Evolutionary conservation across 1,284 basidiomycete species (phyloP), one percentile per base, ranked within the genome.

Genomic region (Erythrobasidium hasegawianum): DNA sequence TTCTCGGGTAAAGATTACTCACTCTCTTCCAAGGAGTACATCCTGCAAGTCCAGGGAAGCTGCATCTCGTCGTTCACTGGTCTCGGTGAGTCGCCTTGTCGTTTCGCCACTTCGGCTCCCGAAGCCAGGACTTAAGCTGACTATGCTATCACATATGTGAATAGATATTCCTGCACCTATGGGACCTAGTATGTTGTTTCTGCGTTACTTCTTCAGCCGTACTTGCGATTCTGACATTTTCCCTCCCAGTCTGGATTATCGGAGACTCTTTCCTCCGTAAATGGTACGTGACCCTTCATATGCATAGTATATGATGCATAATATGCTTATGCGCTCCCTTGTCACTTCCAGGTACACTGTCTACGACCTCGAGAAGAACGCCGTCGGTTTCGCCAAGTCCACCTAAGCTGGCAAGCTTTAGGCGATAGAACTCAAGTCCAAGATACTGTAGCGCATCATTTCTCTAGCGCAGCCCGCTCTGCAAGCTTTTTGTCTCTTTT

Each of bases 41-140:
- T 96, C 72, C 83, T 97, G 71, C 83, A 90, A 73, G 84, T 90
- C 8, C 86, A 88, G 77, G 92, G 90, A 47, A 90, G 90, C 39
- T 99, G 96, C 78, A 89, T 98, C 72, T 96, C 91, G 27, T 82
- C 93, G 18, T 98, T 99, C 83, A 90, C 86, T 60, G 90, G 89
- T 41, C 80, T 97, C 79, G 93, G 97, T 77, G 88, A 59, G 56
- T 57, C 62, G 26, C 18, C 16, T 41, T 13, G 24, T 16, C 16
- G 5, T 47, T 8, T 24, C 45, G 22, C 45, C 45, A 18, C n/a
- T 20, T n/a, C n/a, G n/a, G n/a, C n/a, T n/a, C n/a, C n/a, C n/a
- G n/a, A n/a, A n/a, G n/a, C n/a, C n/a, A n/a, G n/a, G n/a, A n/a
- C n/a, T n/a, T n/a, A 39, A 26, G 24, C 20, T 39, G 22, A 20